A percentile compares a stretch with the other conserved stretches of the same genome.
These are phyloP conservation scores for Sugiyamaella qingdaonensis DNA, from an alignment of 805 yeast genomes.

Conservation along the genomic window DNA sequence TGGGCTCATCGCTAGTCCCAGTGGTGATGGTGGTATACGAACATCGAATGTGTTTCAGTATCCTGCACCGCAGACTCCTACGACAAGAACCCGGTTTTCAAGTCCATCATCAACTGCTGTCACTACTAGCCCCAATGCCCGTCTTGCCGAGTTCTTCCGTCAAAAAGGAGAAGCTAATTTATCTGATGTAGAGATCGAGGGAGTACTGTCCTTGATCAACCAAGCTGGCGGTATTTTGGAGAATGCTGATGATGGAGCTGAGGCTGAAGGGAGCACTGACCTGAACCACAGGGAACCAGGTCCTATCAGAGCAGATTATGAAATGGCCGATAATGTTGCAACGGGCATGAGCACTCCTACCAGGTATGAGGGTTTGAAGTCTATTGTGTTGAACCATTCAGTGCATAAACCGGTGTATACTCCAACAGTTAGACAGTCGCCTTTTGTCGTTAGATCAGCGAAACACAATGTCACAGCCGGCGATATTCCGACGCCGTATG, in stretches of 20 bases:
- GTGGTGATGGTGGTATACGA: background rate
- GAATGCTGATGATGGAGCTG: too few species aligned
- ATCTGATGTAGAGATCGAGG: constrained; percentile 71
- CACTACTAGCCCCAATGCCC: constrained; percentile 45
- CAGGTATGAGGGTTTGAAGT: too few species aligned
- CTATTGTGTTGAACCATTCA: too few species aligned
- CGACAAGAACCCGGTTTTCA: background rate
- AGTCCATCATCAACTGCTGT: background rate
- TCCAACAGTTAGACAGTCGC: too few species aligned
- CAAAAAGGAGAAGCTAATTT: constrained; percentile 72
- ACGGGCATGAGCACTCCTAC: too few species aligned
- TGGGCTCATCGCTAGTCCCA: background rate
- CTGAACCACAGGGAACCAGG: too few species aligned
- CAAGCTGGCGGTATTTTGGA: constrained; percentile 12
- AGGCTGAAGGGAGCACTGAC: too few species aligned
- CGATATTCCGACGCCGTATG: constrained; percentile 17
- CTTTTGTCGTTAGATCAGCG: too few species aligned
- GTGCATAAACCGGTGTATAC: too few species aligned
- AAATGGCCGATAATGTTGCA: too few species aligned
- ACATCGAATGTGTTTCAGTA: constrained; percentile 1
- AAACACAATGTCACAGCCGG: background rate
- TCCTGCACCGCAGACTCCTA: constrained; percentile 7
- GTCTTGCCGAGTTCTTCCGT: constrained; percentile 65
- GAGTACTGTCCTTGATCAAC: constrained; percentile 38
- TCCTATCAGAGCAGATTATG: too few species aligned